Evolutionary conservation across 1,284 basidiomycete genomes (phyloP), one percentile per base, ranked within the genome.

Genomic region (Grifola frondosa): DNA sequence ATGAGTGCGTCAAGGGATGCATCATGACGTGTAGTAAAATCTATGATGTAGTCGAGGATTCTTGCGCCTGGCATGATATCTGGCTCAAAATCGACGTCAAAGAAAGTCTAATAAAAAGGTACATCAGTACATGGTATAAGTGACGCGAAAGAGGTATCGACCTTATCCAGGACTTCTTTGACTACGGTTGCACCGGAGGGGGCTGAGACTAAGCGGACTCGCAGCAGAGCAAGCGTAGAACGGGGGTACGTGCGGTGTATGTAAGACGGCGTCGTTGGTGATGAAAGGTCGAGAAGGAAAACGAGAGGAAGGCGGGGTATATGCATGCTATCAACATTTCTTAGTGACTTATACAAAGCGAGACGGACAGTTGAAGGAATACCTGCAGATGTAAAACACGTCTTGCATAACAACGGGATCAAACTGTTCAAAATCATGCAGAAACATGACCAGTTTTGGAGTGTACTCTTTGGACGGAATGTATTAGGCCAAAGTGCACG

Each of bases 341-440:
- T 76, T 31, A 26, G 46, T 50, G 42, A 41, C 29, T 26, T 5
- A 33, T 24, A 32, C 4, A n/a, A 32, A 21, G 7, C 3, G 37
- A 25, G 6, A 7, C 19, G n/a, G 26, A 3, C 6, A 9, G 21
- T 16, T 16, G 1, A 21, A 6, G 5, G 3, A 23, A 11, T 10
- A 44, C 53, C 22, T 52, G 82, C 76, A 84, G 19, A 88, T 81
- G 44, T 82, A 74, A 33, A 87, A 76, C 8, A 86, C 54, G 53
- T 88, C 83, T 53, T 82, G 77, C 36, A 88, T 61, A 5, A 87
- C 69, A 2, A 53, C 37, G 0, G 74, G 62, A 39, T 85, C 82
- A 36, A 84, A 77, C 56, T 80, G 77, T 54, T 89, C 85, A 50
- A 89, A 85, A 38, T 84, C 79, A 44, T 84, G 81, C 15, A 88